These are phyloP conservation scores for Excoecaria agallocha DNA, from an alignment of 345 rosid species.

Conservation along the genomic window DNA sequence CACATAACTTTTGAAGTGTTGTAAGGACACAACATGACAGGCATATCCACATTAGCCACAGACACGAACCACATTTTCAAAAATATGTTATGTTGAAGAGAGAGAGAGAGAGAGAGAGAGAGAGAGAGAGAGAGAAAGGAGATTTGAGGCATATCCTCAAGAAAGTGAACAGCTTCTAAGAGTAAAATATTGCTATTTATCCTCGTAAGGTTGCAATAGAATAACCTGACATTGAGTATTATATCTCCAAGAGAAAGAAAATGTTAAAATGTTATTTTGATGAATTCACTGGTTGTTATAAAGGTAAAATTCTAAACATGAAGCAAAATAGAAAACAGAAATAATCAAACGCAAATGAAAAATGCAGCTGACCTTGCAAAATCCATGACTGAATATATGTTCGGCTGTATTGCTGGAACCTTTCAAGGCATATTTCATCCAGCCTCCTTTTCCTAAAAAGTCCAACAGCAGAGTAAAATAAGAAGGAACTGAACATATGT, in stretches of 20 bases:
- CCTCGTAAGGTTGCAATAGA: neutral
- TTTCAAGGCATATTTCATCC: constrained; percentile 87
- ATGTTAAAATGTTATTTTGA: neutral
- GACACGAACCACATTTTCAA: neutral
- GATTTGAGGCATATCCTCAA: neutral
- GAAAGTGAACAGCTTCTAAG: neutral
- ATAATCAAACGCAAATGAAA: constrained; percentile 11
- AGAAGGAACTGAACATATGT: no score
- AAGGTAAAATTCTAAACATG: neutral
- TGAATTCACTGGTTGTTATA: neutral
- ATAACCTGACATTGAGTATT: neutral
- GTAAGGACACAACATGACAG: neutral
- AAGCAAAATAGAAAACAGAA: neutral
- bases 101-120: no score
- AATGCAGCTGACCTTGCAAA: constrained; percentile 59
- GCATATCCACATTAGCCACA: neutral
- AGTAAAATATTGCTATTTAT: neutral
- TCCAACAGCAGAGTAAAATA: neutral
- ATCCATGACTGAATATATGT: constrained; percentile 84
- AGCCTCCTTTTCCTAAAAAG: constrained; percentile 70
- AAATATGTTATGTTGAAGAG: neutral
- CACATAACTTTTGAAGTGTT: neutral
- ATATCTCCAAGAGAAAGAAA: neutral
- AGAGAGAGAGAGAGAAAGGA: neutral
- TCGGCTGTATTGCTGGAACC: constrained; percentile 87